Evolutionary conservation across 2,329 filamentous ascomycete genomes (phyloP).

Genomic region (Sarocladiaceae sp.): DNA sequence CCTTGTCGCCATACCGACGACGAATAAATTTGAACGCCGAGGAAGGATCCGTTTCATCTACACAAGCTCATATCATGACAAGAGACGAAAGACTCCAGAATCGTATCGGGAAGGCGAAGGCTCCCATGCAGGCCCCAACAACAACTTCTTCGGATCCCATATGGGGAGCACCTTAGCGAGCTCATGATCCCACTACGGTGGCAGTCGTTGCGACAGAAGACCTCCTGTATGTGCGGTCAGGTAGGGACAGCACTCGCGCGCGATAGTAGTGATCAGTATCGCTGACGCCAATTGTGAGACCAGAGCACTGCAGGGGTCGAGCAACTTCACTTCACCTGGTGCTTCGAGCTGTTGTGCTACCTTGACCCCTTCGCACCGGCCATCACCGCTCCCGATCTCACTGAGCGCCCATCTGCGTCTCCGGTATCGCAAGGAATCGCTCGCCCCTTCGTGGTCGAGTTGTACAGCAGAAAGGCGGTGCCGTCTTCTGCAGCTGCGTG

Average conservation of each 20-base stretch:
- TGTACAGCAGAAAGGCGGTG: conserved; percentile 4
- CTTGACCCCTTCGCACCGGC: not conserved
- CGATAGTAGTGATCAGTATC: not conserved
- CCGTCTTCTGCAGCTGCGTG: not conserved
- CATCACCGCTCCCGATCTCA: not conserved
- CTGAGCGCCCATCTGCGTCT: not conserved
- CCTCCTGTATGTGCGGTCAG: too few species aligned
- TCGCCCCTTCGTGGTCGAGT: not conserved
- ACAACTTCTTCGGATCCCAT: too few species aligned
- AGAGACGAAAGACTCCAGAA: too few species aligned
- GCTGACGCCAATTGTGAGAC: not conserved
- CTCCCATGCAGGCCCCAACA: too few species aligned
- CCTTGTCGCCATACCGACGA: not conserved
- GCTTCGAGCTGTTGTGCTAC: not conserved
- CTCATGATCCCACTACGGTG: too few species aligned
- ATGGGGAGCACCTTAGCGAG: conserved; percentile 3
- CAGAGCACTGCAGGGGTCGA: not conserved
- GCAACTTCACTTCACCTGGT: not conserved
- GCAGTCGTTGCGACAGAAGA: too few species aligned
- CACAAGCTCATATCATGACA: not conserved
- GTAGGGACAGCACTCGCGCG: not conserved
- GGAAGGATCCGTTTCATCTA: not conserved
- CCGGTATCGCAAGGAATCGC: conserved; percentile 2
- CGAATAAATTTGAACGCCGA: not conserved
- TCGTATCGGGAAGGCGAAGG: too few species aligned